These are phyloP conservation scores for Penicillium sp. DNA, from an alignment of 2,329 filamentous ascomycete genomes.

Conservation along the genomic window DNA sequence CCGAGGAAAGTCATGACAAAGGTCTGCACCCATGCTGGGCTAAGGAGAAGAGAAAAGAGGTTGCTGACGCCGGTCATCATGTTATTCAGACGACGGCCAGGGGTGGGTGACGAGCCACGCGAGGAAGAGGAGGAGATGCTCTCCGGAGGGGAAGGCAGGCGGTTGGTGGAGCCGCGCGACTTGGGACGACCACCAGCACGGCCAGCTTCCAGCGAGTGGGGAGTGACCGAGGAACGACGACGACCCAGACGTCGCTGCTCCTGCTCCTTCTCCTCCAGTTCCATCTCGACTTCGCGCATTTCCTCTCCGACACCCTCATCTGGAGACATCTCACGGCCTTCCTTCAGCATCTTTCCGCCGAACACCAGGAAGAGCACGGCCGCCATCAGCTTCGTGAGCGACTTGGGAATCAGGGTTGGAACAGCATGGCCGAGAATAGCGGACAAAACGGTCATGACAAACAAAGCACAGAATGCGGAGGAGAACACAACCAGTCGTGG, in stretches of 20 bases:
- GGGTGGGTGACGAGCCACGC: constrained; percentile 61
- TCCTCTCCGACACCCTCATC: constrained; percentile 94
- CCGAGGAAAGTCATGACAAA: constrained; percentile 99
- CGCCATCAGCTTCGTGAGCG: constrained; percentile 87
- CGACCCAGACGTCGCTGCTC: constrained; percentile 69
- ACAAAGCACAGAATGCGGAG: constrained; percentile 87
- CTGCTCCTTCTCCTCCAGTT: constrained; percentile 91
- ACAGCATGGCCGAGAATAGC: constrained; percentile 92
- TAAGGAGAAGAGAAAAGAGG: constrained; percentile 83
- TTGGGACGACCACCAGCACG: constrained; percentile 67
- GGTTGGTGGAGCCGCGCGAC: constrained; percentile 71
- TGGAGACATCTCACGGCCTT: constrained; percentile 86
- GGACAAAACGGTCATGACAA: constrained; percentile 94
- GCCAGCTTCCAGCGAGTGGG: constrained; percentile 81
- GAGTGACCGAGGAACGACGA: constrained; percentile 71
- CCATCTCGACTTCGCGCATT: constrained; percentile 95
- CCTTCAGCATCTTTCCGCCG: constrained; percentile 79
- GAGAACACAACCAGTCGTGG: constrained; percentile 91
- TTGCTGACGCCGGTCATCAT: constrained; percentile 75
- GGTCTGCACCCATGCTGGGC: constrained; percentile 97
- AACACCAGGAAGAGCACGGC: constrained; percentile 88
- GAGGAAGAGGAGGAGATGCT: constrained; percentile 79
- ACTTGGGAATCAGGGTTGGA: constrained; percentile 85
- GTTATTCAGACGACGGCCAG: constrained; percentile 53
- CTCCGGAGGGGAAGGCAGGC: constrained; percentile 79